phyloP scores from a whole-genome alignment of 495 filamentous ascomycete genomes.

The Penicillium cosmopolitanum region DNA sequence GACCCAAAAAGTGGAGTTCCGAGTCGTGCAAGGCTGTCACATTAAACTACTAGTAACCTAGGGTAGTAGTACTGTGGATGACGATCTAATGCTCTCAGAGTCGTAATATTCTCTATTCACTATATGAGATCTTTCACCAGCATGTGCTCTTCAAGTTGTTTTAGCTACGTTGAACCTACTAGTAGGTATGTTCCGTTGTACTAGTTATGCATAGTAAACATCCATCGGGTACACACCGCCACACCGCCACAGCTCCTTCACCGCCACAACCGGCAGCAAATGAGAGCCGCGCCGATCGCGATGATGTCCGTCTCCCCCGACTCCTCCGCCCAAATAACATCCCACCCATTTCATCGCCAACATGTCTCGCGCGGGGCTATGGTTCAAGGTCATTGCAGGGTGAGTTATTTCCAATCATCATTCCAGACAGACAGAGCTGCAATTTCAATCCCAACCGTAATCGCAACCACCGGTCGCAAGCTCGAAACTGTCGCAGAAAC shows the following conservation, averaged over 20 bases:
- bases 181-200: too few species aligned
- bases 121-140: too few species aligned
- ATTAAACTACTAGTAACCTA: too few species aligned
- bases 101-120: too few species aligned
- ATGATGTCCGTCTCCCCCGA: conserved; percentile 19
- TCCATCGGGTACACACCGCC: neutral
- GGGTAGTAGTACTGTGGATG: too few species aligned
- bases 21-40: too few species aligned
- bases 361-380: conserved; percentile 57
- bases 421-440: neutral
- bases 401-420: conserved; percentile 34
- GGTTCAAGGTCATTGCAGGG: conserved; percentile 58
- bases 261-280: conserved; percentile 11
- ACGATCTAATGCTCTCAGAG: too few species aligned
- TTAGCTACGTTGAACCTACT: too few species aligned
- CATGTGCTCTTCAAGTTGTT: too few species aligned
- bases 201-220: too few species aligned
- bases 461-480: too few species aligned
- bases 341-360: conserved; percentile 16
- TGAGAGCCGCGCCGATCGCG: conserved; percentile 27
- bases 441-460: neutral
- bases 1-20: too few species aligned
- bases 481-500: neutral
- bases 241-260: neutral
- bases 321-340: conserved; percentile 4